phyloP scores from a whole-genome alignment of 352 stramenopile species.

The Globisporangium carolinianum region DNA sequence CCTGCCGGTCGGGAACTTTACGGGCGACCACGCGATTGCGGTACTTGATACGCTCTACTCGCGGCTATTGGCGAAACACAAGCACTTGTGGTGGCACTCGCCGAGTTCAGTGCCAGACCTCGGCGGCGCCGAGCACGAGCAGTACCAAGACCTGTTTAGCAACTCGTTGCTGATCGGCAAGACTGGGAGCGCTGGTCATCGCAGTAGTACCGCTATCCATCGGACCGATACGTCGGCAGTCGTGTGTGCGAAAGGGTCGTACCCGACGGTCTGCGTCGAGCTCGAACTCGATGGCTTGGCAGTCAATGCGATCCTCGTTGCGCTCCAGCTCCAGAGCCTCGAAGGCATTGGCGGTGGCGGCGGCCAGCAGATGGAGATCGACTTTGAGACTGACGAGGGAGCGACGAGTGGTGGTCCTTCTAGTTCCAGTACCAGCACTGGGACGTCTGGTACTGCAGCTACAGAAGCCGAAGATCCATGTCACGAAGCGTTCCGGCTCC shows the following conservation, averaged over 20 bases:
- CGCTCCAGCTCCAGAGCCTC: slow-evolving; percentile 64
- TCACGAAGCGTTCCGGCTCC: slow-evolving; percentile 87
- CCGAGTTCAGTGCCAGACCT: slow-evolving; percentile 85
- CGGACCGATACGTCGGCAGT: slow-evolving; percentile 46
- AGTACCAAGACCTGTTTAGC: slow-evolving; percentile 69
- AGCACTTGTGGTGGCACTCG: slow-evolving; percentile 95
- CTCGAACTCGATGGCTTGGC: slow-evolving; percentile 67
- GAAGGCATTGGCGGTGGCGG: slow-evolving; percentile 45
- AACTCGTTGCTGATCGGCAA: slow-evolving; percentile 28
- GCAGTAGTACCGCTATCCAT: slow-evolving; percentile 16
- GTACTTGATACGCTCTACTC: slow-evolving; percentile 94
- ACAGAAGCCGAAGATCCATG: slow-evolving; percentile 88
- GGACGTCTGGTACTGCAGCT: slow-evolving; percentile 1
- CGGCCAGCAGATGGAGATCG: slow-evolving; percentile 52
- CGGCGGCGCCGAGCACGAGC: slow-evolving; percentile 78
- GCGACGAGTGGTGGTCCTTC: slow-evolving; percentile 2
- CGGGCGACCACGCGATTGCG: slow-evolving; percentile 83
- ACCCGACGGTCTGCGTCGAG: slow-evolving; percentile 75
- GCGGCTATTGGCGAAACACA: slow-evolving; percentile 88
- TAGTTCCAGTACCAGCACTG: slow-evolving; percentile 12
- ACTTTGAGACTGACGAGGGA: slow-evolving; percentile 41
- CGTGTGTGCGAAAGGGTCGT: slow-evolving; percentile 90
- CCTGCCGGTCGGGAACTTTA: slow-evolving; percentile 94
- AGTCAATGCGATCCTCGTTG: slow-evolving; percentile 71
- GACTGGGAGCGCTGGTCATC: slow-evolving; percentile 1